Base-by-base conservation (phyloP, 345 rosid genomes). In the Alliaria petiolata region DNA sequence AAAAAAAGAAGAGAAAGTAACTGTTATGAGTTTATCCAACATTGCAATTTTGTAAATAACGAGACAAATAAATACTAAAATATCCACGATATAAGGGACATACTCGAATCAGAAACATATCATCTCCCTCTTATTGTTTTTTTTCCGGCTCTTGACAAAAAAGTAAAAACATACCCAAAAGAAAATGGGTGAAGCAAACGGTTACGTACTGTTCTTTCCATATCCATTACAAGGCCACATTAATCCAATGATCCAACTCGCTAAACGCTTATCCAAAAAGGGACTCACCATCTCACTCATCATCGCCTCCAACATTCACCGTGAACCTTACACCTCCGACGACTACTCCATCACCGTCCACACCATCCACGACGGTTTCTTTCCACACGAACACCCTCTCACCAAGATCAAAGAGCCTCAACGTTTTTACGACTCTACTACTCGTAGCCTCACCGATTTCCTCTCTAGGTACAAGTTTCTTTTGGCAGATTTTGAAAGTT, bases 171-270 rank as follows among this genome's bases (percentile, higher is more conserved):
- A 30, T 20, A 62, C 4, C 31, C 17, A 13, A 31, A 3, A 56
- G n/a, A 59, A 52, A 49, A 76, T 71, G 80, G 54, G 68, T 72
- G 69, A 71, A 52, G 46, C 8, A 42, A 66, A 33, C 0, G 60
- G 68, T 44, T 73, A 78, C 36, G 31, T 81, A 9, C 17, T 78
- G 39, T 33, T 81, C 9, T 19, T 75, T 10, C 79, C 82, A 17
- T 69, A 71, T 50, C 82, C 74, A 10, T 50, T 66, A 28, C 71
- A 67, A 70, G 78, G 83, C 12, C 77, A 68, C 47, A 64, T 62
- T 25, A 81, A 81, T 71, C 84, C 81, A 34, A 81, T 81, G 84
- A 66, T 81, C 17, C 80, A 81, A 72, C 50, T 81, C 65, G 67
- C 78, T 5, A 78, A 68, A 63, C 77, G 82, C 5, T 58, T 81